Base-by-base conservation (phyloP, 208 protist species). In the Endotrypanum monterogeii region DNA sequence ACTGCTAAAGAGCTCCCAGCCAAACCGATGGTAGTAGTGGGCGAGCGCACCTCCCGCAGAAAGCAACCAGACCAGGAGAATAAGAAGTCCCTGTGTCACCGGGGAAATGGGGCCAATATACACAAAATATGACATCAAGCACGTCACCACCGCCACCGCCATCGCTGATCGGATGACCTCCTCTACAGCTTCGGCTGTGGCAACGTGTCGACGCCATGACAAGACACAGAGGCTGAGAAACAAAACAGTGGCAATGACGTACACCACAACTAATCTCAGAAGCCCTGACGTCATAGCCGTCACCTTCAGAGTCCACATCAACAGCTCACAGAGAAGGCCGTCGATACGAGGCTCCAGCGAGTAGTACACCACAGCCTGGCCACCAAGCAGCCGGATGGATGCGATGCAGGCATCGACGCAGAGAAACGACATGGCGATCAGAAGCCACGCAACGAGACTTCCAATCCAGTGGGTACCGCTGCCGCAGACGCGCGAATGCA, bases 291-390 rank as follows among this genome's bases (percentile, higher is more conserved):
- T 25, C 30, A 68, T 55, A 11, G 48, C 76, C 65, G 76, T 73
- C 65, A 50, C 76, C 70, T 80, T 80, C 48, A 80, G 70, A 25
- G 65, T 32, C 76, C 76, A 80, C 48, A 76, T 65, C 25, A 80
- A 52, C 16, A 80, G 62, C 71, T 80, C 76, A 54, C 70, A 63
- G 65, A 80, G 76, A 37, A 80, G 48, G 28, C 63, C 69, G 35
- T 80, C 76, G 2, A 80, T 11, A 1, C 76, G 76, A 37, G 76
- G 63, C 48, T 80, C 76, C 63, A 80, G 70, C 0, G 76, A 69
- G 76, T 80, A 80, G 70, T 80, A 80, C 35, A 16, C 32, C 11
- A 76, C 70, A 28, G 67, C 23, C 11, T 61, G 20, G 0, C 65
- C 76, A 16, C 69, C 70, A 1, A 80, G 54, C 20, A 75, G 35